Percentiles rank a stretch among this genome's conserved stretches.
These are phyloP conservation scores for Schizosaccharomyces cryophilus DNA, from an alignment of 805 yeast genomes.

Conservation along the genomic window DNA sequence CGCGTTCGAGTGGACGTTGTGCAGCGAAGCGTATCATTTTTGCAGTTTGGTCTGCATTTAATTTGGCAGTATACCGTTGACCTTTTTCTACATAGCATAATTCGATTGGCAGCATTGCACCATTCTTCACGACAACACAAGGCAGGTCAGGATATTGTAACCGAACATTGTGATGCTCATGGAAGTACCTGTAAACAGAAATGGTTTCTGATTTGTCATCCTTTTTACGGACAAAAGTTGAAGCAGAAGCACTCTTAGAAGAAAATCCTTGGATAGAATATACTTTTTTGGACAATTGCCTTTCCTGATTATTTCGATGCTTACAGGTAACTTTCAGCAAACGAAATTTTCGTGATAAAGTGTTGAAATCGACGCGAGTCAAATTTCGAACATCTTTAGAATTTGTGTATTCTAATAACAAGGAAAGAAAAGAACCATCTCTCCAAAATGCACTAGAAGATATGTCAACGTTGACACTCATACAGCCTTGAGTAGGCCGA, in stretches of 20 bases:
- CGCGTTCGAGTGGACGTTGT: slow-evolving; percentile 13
- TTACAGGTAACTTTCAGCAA: not conserved
- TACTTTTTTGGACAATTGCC: slow-evolving; percentile 1
- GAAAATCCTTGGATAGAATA: slow-evolving; percentile 5
- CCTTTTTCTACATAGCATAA: slow-evolving; percentile 12
- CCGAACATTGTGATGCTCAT: slow-evolving; percentile 10
- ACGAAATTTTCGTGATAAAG: not conserved
- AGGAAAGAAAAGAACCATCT: slow-evolving; percentile 12
- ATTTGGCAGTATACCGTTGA: slow-evolving; percentile 13
- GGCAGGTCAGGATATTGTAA: slow-evolving; percentile 13
- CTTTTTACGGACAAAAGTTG: slow-evolving; percentile 7
- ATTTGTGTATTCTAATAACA: slow-evolving; percentile 11
- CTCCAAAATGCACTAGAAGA: slow-evolving; percentile 13
- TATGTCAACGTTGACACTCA: slow-evolving; percentile 13
- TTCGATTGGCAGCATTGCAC: slow-evolving; percentile 12
- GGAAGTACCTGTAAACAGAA: slow-evolving; percentile 12
- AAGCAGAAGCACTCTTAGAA: slow-evolving; percentile 7
- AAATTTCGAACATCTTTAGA: slow-evolving; percentile 3
- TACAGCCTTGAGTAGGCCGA: slow-evolving; percentile 11
- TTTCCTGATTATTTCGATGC: not conserved
- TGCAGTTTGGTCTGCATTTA: slow-evolving; percentile 12
- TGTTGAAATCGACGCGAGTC: not conserved
- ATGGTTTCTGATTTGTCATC: slow-evolving; percentile 10
- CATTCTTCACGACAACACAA: slow-evolving; percentile 8
- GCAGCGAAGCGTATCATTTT: slow-evolving; percentile 13